phyloP scores from a whole-genome alignment of 108 stramenopile species.

The Aurantiochytrium sp. region DNA sequence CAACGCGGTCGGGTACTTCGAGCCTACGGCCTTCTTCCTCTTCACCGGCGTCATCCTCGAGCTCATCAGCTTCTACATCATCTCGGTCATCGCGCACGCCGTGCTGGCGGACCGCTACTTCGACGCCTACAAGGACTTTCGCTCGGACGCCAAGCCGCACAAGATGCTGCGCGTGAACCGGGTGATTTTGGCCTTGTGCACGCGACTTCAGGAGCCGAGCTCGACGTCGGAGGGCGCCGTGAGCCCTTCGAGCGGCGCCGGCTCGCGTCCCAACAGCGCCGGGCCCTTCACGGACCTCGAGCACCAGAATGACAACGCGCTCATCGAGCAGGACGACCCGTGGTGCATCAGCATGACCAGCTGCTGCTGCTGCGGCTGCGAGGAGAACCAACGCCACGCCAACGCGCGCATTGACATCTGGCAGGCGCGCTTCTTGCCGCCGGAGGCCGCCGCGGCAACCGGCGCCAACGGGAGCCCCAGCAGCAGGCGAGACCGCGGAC shows the following conservation, averaged over 20 bases:
- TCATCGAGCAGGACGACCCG: too few relatives aligned
- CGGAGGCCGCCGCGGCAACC: too few relatives aligned
- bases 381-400: background rate
- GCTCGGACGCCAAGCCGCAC: background rate
- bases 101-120: background rate
- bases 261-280: too few relatives aligned
- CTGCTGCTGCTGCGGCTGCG: background rate
- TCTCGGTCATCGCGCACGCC: background rate
- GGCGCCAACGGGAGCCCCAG: too few relatives aligned
- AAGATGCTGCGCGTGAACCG: too few relatives aligned
- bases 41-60: background rate
- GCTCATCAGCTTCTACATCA: background rate
- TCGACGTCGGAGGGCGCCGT: too few relatives aligned
- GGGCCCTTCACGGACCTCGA: too few relatives aligned
- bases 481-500: background rate
- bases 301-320: too few relatives aligned
- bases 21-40: background rate
- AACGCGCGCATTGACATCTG: background rate
- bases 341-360: background rate
- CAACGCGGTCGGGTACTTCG: background rate
- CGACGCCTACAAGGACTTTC: background rate
- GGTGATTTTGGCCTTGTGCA: too few relatives aligned
- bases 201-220: too few relatives aligned
- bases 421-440: background rate
- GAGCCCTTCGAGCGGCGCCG: too few relatives aligned